These are phyloP conservation scores for Pythium periplocum DNA, from an alignment of 352 stramenopile species.

Conservation along the genomic window DNA sequence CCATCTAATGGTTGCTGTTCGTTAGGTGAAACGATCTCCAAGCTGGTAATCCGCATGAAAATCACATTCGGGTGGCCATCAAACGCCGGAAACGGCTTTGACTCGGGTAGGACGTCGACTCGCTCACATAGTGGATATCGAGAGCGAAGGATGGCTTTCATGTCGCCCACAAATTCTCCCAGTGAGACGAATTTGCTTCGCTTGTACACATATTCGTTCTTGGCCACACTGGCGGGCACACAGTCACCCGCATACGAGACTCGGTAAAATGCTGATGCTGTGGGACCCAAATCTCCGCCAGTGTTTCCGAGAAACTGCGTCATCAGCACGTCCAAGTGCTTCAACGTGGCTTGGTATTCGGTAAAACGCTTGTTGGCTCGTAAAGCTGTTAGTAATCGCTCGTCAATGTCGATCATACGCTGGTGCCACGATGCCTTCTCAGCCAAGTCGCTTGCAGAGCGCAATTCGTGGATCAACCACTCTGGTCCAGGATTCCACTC, in stretches of 20 bases:
- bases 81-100: slow-evolving; percentile 29
- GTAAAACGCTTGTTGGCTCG: slow-evolving; percentile 25
- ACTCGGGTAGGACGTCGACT: slow-evolving; percentile 50
- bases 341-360: slow-evolving; percentile 51
- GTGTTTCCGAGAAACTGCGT: slow-evolving; percentile 19
- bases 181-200: slow-evolving; percentile 61
- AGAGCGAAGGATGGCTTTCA: slow-evolving; percentile 45
- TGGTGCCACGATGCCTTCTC: slow-evolving; percentile 43
- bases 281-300: too few relatives aligned
- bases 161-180: slow-evolving; percentile 57
- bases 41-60: slow-evolving; percentile 46
- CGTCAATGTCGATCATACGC: slow-evolving; percentile 48
- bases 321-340: slow-evolving; percentile 28
- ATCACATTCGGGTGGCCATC: slow-evolving; percentile 53
- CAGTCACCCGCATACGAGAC: slow-evolving; percentile 48
- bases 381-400: slow-evolving; percentile 35
- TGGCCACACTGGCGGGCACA: slow-evolving; percentile 32
- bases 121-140: slow-evolving; percentile 53
- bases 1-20: not conserved
- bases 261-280: slow-evolving; percentile 44
- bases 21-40: slow-evolving; percentile 2
- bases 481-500: not conserved
- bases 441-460: slow-evolving; percentile 29
- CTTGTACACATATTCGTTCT: slow-evolving; percentile 71
- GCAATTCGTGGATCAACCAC: slow-evolving; percentile 40